A percentile compares a stretch with the other conserved stretches of the same genome.
Conservation (phyloP, 441 rosid genomes). For the Adansonia madagascariensis region DNA sequence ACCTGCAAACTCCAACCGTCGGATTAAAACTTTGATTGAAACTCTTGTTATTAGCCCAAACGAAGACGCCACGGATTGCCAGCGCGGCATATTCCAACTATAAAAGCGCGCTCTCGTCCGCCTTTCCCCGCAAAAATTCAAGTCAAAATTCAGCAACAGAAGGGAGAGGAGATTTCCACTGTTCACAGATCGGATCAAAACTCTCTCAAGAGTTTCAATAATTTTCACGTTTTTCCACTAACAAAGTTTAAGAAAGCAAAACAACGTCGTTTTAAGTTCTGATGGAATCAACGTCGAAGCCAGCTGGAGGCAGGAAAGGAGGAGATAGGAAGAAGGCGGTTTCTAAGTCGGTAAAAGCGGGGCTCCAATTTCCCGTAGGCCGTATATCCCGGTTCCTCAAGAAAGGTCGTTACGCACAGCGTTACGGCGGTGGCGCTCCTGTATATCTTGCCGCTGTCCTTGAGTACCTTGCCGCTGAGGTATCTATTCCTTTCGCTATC, state of each 20-base stretch:
- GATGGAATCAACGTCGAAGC: slow-evolving; percentile 43
- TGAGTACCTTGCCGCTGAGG: slow-evolving; percentile 73
- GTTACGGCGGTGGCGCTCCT: slow-evolving; percentile 52
- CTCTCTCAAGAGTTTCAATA: background rate
- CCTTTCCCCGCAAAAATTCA: slow-evolving; percentile 18
- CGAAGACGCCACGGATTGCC: slow-evolving; percentile 24
- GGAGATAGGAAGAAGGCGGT: slow-evolving; percentile 47
- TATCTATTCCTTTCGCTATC: slow-evolving; percentile 18
- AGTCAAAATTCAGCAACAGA: background rate
- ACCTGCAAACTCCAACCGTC: background rate
- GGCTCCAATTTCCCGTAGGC: slow-evolving; percentile 56
- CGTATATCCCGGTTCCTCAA: slow-evolving; percentile 50
- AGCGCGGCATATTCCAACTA: slow-evolving; percentile 25
- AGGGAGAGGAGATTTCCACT: background rate
- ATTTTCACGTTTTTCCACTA: background rate
- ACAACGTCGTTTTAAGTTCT: background rate
- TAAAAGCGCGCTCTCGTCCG: slow-evolving; percentile 13
- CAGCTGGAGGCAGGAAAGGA: slow-evolving; percentile 51
- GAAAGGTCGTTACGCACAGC: slow-evolving; percentile 49
- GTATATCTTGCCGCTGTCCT: slow-evolving; percentile 55
- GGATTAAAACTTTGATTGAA: background rate
- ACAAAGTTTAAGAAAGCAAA: background rate
- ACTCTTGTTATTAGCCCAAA: background rate
- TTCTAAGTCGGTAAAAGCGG: slow-evolving; percentile 44
- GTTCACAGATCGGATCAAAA: background rate